phyloP scores from a whole-genome alignment of 805 yeast species.

The Barnettozyma populi region DNA sequence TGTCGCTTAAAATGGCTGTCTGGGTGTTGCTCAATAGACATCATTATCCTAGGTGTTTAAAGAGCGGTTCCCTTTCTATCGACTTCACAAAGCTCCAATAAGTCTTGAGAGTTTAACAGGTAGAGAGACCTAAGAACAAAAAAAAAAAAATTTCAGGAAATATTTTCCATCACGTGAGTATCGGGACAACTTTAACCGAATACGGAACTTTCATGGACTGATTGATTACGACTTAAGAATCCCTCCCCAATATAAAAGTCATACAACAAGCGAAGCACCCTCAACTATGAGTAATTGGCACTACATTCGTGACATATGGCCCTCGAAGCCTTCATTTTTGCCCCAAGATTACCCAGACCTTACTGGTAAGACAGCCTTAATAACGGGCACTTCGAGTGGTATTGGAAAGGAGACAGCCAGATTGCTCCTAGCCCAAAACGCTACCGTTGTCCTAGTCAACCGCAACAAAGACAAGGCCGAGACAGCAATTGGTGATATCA shows the following conservation, averaged over 20 bases:
- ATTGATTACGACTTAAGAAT: too few species aligned
- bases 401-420: constrained; percentile 30
- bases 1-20: constrained; percentile 24
- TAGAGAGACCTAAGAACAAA: background rate
- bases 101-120: background rate
- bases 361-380: constrained; percentile 20
- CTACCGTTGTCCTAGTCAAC: constrained; percentile 33
- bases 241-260: too few species aligned
- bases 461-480: constrained; percentile 31
- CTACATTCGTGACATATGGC: constrained; percentile 11
- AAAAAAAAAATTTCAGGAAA: background rate
- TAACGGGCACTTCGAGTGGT: constrained; percentile 33
- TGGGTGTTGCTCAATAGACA: constrained; percentile 24
- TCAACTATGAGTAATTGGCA: background rate
- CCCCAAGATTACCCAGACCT: constrained; percentile 29
- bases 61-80: background rate
- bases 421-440: constrained; percentile 28
- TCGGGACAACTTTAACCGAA: background rate
- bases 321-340: constrained; percentile 21
- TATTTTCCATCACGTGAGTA: background rate
- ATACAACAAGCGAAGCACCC: too few species aligned
- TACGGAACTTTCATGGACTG: too few species aligned
- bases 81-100: background rate
- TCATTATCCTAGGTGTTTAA: constrained; percentile 14
- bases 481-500: constrained; percentile 25